phyloP scores from a whole-genome alignment of 495 filamentous ascomycete species.

The Astrocystis sublimbata region DNA sequence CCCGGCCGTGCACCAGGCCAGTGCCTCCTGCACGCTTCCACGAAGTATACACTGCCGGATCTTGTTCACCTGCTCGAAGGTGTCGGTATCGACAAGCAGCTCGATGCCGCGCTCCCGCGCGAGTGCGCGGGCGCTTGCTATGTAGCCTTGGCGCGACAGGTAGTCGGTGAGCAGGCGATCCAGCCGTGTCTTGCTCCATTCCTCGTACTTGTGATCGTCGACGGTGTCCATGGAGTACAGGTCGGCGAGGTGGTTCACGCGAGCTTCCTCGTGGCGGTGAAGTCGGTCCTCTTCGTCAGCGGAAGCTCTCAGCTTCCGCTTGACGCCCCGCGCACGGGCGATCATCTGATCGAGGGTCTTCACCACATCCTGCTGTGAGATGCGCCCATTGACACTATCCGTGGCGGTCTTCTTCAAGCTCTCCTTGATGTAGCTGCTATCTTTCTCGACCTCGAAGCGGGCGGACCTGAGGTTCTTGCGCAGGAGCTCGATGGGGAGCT shows the following conservation, averaged over 20 bases:
- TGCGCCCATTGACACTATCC: conserved; percentile 60
- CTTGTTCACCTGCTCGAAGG: conserved; percentile 78
- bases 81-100: conserved; percentile 83
- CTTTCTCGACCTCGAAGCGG: conserved; percentile 78
- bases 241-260: conserved; percentile 76
- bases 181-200: conserved; percentile 78
- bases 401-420: conserved; percentile 69
- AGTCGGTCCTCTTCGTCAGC: conserved; percentile 76
- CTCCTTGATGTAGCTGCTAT: conserved; percentile 67
- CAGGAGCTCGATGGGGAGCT: conserved; percentile 84
- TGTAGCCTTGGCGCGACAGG: conserved; percentile 79
- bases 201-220: conserved; percentile 90
- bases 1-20: conserved; percentile 73
- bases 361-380: conserved; percentile 67
- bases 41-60: conserved; percentile 70
- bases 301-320: conserved; percentile 77
- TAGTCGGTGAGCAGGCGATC: conserved; percentile 89
- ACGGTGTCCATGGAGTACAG: conserved; percentile 78
- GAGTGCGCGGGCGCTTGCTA: conserved; percentile 70
- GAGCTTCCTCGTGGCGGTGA: conserved; percentile 69
- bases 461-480: conserved; percentile 90
- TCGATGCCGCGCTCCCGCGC: conserved; percentile 65
- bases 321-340: conserved; percentile 75
- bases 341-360: conserved; percentile 82
- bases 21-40: conserved; percentile 72